Percentiles rank a stretch among this genome's conserved stretches.
These are phyloP conservation scores for Aspergillus wentii DNA, from an alignment of 495 filamentous ascomycete species.

Conservation along the genomic window DNA sequence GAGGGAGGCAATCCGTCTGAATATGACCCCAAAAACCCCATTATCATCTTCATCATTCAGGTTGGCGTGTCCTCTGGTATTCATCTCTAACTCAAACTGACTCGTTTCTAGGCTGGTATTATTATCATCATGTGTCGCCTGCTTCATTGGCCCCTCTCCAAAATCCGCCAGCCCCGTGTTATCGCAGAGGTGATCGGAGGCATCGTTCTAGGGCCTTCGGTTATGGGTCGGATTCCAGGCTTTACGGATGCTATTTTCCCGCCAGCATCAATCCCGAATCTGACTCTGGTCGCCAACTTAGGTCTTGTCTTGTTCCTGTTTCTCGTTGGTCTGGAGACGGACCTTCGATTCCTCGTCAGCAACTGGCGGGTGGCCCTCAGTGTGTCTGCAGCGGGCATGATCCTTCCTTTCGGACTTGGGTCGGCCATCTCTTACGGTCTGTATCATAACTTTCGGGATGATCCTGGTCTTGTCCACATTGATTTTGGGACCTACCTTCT, in stretches of 20 bases:
- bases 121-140: conserved; percentile 88
- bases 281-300: conserved; percentile 82
- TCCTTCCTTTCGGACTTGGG: conserved; percentile 66
- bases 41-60: conserved; percentile 93
- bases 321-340: conserved; percentile 87
- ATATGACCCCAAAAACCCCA: conserved; percentile 77
- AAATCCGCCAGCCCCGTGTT: conserved; percentile 83
- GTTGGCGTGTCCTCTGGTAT: too few species aligned
- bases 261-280: conserved; percentile 61
- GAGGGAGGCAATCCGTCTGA: conserved; percentile 67
- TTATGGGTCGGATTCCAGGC: conserved; percentile 77
- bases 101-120: conserved; percentile 67
- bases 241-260: conserved; percentile 80
- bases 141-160: conserved; percentile 78
- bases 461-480: conserved; percentile 57
- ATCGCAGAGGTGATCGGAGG: conserved; percentile 96
- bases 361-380: conserved; percentile 84
- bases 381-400: conserved; percentile 83
- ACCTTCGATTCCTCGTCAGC: conserved; percentile 73
- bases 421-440: conserved; percentile 82
- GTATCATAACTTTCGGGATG: conserved; percentile 70
- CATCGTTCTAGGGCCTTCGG: conserved; percentile 82
- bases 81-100: too few species aligned
- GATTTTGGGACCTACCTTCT: conserved; percentile 80
- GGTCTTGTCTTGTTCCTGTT: conserved; percentile 91